Conservation (phyloP, 225 moss, liverwort and hornwort species). For the Marchantia paleacea region DNA sequence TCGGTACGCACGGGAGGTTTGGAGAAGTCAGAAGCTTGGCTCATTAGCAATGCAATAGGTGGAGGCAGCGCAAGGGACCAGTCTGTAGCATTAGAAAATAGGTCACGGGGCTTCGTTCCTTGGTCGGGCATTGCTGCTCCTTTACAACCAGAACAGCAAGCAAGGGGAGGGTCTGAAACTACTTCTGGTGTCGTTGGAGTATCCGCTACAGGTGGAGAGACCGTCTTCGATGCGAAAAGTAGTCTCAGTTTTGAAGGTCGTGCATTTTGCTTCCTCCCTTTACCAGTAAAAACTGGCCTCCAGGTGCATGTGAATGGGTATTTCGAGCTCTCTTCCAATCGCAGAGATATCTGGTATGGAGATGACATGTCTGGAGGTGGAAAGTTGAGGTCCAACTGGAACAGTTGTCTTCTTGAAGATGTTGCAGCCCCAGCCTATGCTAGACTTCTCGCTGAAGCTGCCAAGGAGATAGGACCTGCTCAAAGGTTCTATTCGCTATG, state of each 20-base stretch:
- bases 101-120: slow-evolving; percentile 71
- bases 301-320: slow-evolving; percentile 90
- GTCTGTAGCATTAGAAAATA: slow-evolving; percentile 68
- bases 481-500: slow-evolving; percentile 58
- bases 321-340: slow-evolving; percentile 86
- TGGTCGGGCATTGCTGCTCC: slow-evolving; percentile 88
- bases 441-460: slow-evolving; percentile 61
- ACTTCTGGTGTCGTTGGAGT: slow-evolving; percentile 9
- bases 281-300: slow-evolving; percentile 79
- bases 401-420: slow-evolving; percentile 77
- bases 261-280: slow-evolving; percentile 83
- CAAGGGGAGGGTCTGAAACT: slow-evolving; percentile 18
- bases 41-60: slow-evolving; percentile 76
- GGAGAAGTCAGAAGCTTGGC: slow-evolving; percentile 63
- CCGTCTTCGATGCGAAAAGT: slow-evolving; percentile 31
- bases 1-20: slow-evolving; percentile 35
- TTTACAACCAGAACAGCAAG: slow-evolving; percentile 34
- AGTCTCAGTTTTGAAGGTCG: slow-evolving; percentile 56
- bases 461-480: slow-evolving; percentile 57
- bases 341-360: slow-evolving; percentile 91
- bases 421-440: slow-evolving; percentile 91
- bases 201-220: slow-evolving; percentile 9
- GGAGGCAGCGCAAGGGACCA: slow-evolving; percentile 70
- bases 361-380: slow-evolving; percentile 93
- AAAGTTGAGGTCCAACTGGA: slow-evolving; percentile 74